Base-by-base conservation (phyloP, 148 eudicot genomes). In the Arctostaphylos glauca region DNA sequence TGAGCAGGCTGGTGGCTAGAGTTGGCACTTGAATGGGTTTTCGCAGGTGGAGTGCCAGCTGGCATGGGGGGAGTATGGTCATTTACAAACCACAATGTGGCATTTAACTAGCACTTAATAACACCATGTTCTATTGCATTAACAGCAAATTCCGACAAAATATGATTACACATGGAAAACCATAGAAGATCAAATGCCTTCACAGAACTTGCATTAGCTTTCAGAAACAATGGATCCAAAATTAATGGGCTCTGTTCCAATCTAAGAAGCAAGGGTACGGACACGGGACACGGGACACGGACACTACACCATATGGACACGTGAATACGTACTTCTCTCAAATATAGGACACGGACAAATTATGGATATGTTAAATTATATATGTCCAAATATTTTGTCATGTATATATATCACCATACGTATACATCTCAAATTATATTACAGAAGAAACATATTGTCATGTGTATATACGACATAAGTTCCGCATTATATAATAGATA, bases 11-110 rank as follows among this genome's bases (percentile, higher is more conserved):
- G 88, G 81, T 86, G 91, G 80, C 86, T 89, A 50, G 88, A 41
- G 56, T 9, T 83, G 1, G 49, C 87, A 75, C 73, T 77, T 55
- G 89, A 79, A 85, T 77, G 95, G 84, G 81, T 67, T 82, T 91
- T 93, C 74, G 79, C 81, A 59, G 90, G 86, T 74, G 89, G 80
- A 71, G 90, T 59, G 52, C 62, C 76, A 79, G 92, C 99, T 96
- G 91, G 9, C 44, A 74, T 31, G 78, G 58, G 52, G 23, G 19
- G 8, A 48, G 76, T 43, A 13, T 18, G 43, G 52, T 47, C 46
- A 60, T 47, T 64, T 38, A 53, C 23, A 10, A 31, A 80, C 15
- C 46, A 48, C 46, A 62, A 23, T 23, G 44, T 9, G 50, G 58
- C 2, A 23, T 79, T 79, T 59, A 58, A 67, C 50, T 50, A 25